These are phyloP conservation scores for Solanum stenotomum DNA, from an alignment of 257 asterid genomes.

Conservation along the genomic window DNA sequence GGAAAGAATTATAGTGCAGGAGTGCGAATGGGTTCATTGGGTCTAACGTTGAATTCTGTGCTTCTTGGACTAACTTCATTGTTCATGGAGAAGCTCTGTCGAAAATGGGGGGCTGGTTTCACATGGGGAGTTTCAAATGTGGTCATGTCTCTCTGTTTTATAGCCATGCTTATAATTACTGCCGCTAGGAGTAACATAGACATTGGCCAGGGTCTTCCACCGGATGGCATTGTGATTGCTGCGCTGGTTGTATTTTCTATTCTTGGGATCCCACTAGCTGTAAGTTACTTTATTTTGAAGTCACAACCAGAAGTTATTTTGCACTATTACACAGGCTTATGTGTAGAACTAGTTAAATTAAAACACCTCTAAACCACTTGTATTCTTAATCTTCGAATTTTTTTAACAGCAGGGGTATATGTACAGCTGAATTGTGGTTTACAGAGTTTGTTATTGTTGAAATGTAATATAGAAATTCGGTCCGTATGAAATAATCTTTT, in stretches of 20 bases:
- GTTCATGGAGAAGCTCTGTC: slow-evolving; percentile 77
- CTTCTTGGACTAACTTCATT: slow-evolving; percentile 83
- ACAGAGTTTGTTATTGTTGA: background rate
- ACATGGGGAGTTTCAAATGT: slow-evolving; percentile 81
- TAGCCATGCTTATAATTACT: slow-evolving; percentile 56
- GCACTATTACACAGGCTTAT: background rate
- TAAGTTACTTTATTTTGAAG: slow-evolving; percentile 30
- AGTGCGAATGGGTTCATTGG: slow-evolving; percentile 82
- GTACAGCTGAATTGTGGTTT: background rate
- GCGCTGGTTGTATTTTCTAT: slow-evolving; percentile 50
- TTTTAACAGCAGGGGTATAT: background rate
- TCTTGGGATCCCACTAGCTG: slow-evolving; percentile 86
- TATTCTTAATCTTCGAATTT: background rate
- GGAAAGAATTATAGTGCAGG: slow-evolving; percentile 53
- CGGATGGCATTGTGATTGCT: slow-evolving; percentile 61
- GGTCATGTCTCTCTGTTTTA: slow-evolving; percentile 57
- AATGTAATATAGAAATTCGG: background rate
- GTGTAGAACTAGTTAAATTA: background rate
- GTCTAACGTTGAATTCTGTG: slow-evolving; percentile 76
- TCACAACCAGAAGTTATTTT: background rate
- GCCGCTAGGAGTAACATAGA: slow-evolving; percentile 37
- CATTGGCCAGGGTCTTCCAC: slow-evolving; percentile 33
- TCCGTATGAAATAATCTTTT: background rate
- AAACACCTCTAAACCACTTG: background rate
- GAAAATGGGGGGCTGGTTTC: slow-evolving; percentile 84